A percentile compares a stretch with the other conserved stretches of the same genome.
These are phyloP conservation scores for Vigna reflexopilosa DNA, from an alignment of 306 rosid species.

Conservation along the genomic window DNA sequence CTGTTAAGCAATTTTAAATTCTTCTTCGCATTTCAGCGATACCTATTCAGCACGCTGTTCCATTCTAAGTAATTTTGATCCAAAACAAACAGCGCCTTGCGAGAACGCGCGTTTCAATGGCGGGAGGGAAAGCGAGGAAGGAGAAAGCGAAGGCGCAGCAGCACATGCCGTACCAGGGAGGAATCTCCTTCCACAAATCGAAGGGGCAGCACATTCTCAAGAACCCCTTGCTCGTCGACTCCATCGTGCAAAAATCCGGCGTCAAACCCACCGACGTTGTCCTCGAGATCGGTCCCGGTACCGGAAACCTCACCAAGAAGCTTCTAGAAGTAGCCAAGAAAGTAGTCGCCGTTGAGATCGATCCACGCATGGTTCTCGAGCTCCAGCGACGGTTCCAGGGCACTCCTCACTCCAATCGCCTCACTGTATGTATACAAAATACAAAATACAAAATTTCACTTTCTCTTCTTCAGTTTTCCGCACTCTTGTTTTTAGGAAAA, in stretches of 20 bases:
- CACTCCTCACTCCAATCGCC: conserved; percentile 67
- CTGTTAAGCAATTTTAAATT: no score
- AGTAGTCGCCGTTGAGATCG: conserved; percentile 86
- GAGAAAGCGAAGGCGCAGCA: conserved; percentile 50
- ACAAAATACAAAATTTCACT: neutral
- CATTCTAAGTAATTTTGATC: no score
- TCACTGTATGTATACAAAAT: conserved; percentile 54
- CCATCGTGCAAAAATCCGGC: conserved; percentile 57
- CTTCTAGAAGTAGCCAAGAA: conserved; percentile 65
- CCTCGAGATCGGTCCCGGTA: conserved; percentile 63
- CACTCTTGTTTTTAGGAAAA: no score
- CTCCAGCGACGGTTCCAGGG: conserved; percentile 80
- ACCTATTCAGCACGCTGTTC: no score
- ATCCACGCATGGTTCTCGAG: conserved; percentile 96
- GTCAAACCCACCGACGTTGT: conserved; percentile 53
- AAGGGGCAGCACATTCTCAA: conserved; percentile 60
- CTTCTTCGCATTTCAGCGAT: no score
- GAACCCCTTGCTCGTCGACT: conserved; percentile 53
- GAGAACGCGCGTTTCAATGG: conserved; percentile 36
- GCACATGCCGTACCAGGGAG: conserved; percentile 54
- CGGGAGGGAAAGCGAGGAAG: conserved; percentile 55
- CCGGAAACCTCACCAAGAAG: conserved; percentile 59
- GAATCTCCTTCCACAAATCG: conserved; percentile 54
- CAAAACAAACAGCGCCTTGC: no score
- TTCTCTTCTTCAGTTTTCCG: neutral